Conservation (phyloP, 257 asterid species). For the Coffea eugenioides region DNA sequence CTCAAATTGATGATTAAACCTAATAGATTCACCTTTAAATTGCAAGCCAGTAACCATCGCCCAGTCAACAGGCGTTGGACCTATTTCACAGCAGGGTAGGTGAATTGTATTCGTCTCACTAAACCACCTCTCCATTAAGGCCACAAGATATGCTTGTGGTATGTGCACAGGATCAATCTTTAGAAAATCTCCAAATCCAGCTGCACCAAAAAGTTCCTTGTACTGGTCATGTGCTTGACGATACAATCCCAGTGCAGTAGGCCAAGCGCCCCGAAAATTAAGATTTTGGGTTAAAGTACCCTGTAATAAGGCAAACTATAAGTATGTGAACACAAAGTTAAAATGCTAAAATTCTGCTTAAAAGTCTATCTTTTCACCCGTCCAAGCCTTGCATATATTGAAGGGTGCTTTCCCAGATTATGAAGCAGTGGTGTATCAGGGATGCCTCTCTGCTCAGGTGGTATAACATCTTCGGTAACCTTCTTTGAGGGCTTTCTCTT, state of each 20-base stretch:
- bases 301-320: conserved; percentile 4
- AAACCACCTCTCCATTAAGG: conserved; percentile 22
- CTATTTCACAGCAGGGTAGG: conserved; percentile 21
- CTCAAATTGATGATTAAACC: conserved; percentile 11
- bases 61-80: conserved; percentile 22
- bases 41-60: conserved; percentile 16
- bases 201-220: conserved; percentile 18
- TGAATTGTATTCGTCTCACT: conserved; percentile 20
- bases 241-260: conserved; percentile 18
- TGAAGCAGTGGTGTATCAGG: conserved; percentile 22
- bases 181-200: conserved; percentile 19
- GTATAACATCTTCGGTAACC: background rate
- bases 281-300: conserved; percentile 18
- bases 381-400: conserved; percentile 14
- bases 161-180: conserved; percentile 14
- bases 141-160: conserved; percentile 21
- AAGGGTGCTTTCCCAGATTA: conserved; percentile 22
- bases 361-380: conserved; percentile 13
- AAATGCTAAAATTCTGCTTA: background rate
- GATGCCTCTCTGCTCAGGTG: conserved; percentile 13
- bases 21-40: conserved; percentile 12
- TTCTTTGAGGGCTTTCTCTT: conserved; percentile 11
- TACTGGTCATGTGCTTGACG: conserved; percentile 19
- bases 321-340: conserved; percentile 3
- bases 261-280: conserved; percentile 23